Evolutionary conservation across 2,329 filamentous ascomycete species (phyloP), one percentile per base, ranked within the genome.

Genomic region (Sclerotinia sclerotiorum): DNA sequence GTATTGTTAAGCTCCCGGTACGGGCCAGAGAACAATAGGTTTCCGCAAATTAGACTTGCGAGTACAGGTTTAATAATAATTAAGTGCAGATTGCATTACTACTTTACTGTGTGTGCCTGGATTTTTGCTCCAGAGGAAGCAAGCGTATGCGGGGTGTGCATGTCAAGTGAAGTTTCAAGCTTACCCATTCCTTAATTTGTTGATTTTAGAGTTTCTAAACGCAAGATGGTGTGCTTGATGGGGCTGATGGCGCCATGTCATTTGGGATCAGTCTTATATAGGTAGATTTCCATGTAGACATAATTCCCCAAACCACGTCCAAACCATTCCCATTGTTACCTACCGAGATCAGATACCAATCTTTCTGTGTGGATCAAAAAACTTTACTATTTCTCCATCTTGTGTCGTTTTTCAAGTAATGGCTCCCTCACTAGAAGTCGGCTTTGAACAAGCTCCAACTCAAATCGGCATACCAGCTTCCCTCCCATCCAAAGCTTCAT

Each of bases 351-450:
- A 32, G 2, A 8, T 24, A 27, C 11, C 15, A 6, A 15, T 11
- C 17, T 66, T 49, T 15, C 8, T 51, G 10, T 44, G 8, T 52
- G n/a, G 17, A 49, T n/a, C 10, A 21, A 49, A 35, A 35, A 0
- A 44, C 24, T 15, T 29, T 11, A 21, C 21, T 27, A 27, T 39
- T 62, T 10, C 29, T 21, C 11, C 21, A 19, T 49, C 49, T 55
- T 35, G 51, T 42, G 24, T 21, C 48, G 19, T 35, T 29, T 29
- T 68, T 68, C 44, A 65, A 51, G 60, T 17, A 3, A 73, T 73
- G 72, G 72, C 72, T 27, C 72, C 70, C 42, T 69, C 69, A 63
- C 51, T 72, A 32, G 70, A 70, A 56, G 61, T 71, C n/a, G 58
- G 58, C 3, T 65, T 66, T 48, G 70, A 69, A 49, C 58, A 72